These are phyloP conservation scores for Lagenaria siceraria DNA, from an alignment of 306 rosid species.

Conservation along the genomic window DNA sequence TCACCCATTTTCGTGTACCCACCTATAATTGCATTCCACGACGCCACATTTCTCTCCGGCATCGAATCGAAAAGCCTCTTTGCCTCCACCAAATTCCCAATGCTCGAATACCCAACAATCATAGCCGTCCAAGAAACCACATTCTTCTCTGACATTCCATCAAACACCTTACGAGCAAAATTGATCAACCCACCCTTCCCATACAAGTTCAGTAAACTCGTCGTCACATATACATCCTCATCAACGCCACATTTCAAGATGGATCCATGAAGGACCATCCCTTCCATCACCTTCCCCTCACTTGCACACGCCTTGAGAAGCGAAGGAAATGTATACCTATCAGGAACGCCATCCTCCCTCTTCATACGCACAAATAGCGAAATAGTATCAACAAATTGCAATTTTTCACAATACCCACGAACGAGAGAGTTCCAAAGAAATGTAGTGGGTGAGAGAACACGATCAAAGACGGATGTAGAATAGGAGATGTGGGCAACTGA, in stretches of 20 bases:
- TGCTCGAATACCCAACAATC: slow-evolving; percentile 20
- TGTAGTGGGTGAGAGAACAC: slow-evolving; percentile 26
- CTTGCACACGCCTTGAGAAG: slow-evolving; percentile 43
- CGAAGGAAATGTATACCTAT: slow-evolving; percentile 49
- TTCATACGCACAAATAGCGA: slow-evolving; percentile 36
- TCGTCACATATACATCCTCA: slow-evolving; percentile 35
- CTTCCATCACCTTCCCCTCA: slow-evolving; percentile 21
- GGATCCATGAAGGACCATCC: slow-evolving; percentile 51
- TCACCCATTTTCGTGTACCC: slow-evolving; percentile 51
- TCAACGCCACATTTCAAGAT: slow-evolving; percentile 47
- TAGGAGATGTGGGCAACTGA: slow-evolving; percentile 7
- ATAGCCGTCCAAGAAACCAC: slow-evolving; percentile 28
- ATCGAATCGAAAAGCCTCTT: slow-evolving; percentile 17
- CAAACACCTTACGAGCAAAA: slow-evolving; percentile 55
- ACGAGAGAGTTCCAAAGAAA: slow-evolving; percentile 63
- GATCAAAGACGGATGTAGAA: slow-evolving; percentile 15
- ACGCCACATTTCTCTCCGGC: slow-evolving; percentile 23
- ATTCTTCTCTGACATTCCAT: slow-evolving; percentile 15
- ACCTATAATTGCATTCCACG: slow-evolving; percentile 27
- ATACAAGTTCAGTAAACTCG: slow-evolving; percentile 60
- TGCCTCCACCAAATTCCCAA: slow-evolving; percentile 22
- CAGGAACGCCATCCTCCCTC: slow-evolving; percentile 33
- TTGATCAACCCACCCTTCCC: slow-evolving; percentile 38
- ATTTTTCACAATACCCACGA: slow-evolving; percentile 25
- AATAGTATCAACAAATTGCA: slow-evolving; percentile 17